Conservation (phyloP, 345 rosid species). For the Isatis tinctoria region DNA sequence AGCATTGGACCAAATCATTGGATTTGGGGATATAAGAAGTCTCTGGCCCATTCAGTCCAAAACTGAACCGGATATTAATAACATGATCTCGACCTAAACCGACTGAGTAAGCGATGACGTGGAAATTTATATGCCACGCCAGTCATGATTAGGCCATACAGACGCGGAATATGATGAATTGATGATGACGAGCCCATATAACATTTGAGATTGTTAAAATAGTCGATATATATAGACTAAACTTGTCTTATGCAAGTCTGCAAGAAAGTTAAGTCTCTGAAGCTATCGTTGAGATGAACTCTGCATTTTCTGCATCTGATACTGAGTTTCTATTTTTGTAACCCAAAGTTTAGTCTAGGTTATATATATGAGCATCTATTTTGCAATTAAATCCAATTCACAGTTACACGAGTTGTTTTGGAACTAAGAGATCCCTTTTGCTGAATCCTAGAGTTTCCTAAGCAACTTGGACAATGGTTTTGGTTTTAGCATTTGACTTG, state of each 20-base stretch:
- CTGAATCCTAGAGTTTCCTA: slow-evolving; percentile 13
- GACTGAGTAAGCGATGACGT: not conserved
- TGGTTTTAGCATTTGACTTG: slow-evolving; percentile 39
- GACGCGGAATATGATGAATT: not conserved
- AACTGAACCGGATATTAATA: not conserved
- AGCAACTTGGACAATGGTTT: slow-evolving; percentile 45
- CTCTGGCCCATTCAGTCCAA: not conserved
- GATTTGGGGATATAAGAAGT: not conserved
- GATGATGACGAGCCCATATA: too few species aligned
- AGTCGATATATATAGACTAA: too few species aligned
- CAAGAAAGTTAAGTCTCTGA: not conserved
- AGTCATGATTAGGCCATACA: not conserved
- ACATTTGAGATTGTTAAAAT: not conserved
- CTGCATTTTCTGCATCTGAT: not conserved
- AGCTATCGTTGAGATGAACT: not conserved
- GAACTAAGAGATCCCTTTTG: not conserved
- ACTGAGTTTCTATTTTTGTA: not conserved
- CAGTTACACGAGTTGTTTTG: slow-evolving; percentile 10
- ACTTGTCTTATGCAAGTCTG: too few species aligned
- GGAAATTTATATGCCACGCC: not conserved
- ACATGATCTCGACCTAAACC: not conserved
- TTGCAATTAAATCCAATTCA: not conserved
- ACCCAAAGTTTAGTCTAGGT: not conserved
- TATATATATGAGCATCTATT: too few species aligned
- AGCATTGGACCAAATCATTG: not conserved